A percentile compares a stretch with the other conserved stretches of the same genome.
These are phyloP conservation scores for Sanghuangporus weigelae DNA, from an alignment of 1,284 basidiomycete genomes.

Conservation along the genomic window DNA sequence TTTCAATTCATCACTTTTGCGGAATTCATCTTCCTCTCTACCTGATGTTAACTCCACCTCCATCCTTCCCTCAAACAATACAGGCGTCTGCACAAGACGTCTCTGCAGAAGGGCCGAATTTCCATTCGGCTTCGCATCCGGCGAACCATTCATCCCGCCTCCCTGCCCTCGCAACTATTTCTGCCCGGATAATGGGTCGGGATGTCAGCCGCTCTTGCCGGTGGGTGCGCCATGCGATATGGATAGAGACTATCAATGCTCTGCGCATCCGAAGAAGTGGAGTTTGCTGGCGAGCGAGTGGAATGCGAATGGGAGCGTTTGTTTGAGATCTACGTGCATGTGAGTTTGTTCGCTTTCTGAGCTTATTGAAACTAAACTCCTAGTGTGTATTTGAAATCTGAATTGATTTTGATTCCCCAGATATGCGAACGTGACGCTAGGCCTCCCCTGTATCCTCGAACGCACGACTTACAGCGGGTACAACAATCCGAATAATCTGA, in stretches of 20 bases:
- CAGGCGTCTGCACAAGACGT: slow-evolving; percentile 40
- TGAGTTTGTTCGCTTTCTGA: slow-evolving; percentile 30
- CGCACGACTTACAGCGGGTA: slow-evolving; percentile 55
- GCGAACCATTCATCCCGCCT: slow-evolving; percentile 43
- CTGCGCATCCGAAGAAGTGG: slow-evolving; percentile 37
- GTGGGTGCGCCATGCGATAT: slow-evolving; percentile 58
- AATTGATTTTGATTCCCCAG: background rate
- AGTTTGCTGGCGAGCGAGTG: slow-evolving; percentile 32
- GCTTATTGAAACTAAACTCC: too few species aligned
- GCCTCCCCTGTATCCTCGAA: slow-evolving; percentile 53
- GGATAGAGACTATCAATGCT: slow-evolving; percentile 68
- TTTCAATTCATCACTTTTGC: background rate
- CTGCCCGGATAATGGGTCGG: slow-evolving; percentile 70
- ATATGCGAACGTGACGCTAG: slow-evolving; percentile 39
- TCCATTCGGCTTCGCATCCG: slow-evolving; percentile 46
- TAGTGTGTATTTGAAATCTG: background rate
- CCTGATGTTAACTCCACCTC: background rate
- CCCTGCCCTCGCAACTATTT: slow-evolving; percentile 50
- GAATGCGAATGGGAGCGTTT: slow-evolving; percentile 56
- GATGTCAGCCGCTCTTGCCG: slow-evolving; percentile 43
- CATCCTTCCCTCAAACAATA: background rate
- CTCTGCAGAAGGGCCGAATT: slow-evolving; percentile 63
- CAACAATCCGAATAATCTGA: slow-evolving; percentile 18
- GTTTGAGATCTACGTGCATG: slow-evolving; percentile 59
- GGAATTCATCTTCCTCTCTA: background rate